Evolutionary conservation across 2,329 filamentous ascomycete genomes (phyloP), one percentile per base, ranked within the genome.

Genomic region (Blastomyces parvus): DNA sequence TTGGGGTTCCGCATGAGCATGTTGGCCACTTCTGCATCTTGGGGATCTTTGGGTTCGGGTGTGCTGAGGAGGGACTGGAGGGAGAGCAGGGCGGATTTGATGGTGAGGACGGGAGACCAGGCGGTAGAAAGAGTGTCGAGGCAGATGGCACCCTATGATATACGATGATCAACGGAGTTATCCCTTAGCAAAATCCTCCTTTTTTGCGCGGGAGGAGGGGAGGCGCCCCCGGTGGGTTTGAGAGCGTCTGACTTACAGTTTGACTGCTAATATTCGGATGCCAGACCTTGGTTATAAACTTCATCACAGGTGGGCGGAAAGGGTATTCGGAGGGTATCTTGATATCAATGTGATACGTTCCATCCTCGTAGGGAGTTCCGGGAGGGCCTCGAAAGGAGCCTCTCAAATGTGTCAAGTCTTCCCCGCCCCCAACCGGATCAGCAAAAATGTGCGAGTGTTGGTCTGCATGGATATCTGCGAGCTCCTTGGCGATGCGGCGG

Each of bases 231-330:
- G 33, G 33, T 36, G 33, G 33, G 33, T 11, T 36, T 36, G 33
- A 7, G 8, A 9, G 33, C 33, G 33, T 36, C 33, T 9, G 22
- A 81, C 87, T 72, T 79, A 96, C 91, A 50, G 92, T 97, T 74
- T 94, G 89, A 71, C 89, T 93, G 82, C 90, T 95, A 78, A 99
- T 86, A 73, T 99, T 99, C 42, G 94, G 94, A 75, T 99, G 94
- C 92, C 92, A 99, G 69, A 97, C 88, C 76, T 88, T 92, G 67
- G 94, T 99, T 67, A 88, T 84, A 73, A 97, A 97, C 70, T 86
- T 88, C 88, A 99, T 97, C 64, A 85, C 76, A 4, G 94, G 94
- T 3, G 93, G 90, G 69, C 91, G 89, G 80, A 99, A 99, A 0
- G 94, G 94, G 72, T 99, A 99, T 69, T 89, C 89, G 66, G 84